Evolutionary conservation across 108 stramenopile genomes (phyloP).

Genomic region (Nitzschia sp.): DNA sequence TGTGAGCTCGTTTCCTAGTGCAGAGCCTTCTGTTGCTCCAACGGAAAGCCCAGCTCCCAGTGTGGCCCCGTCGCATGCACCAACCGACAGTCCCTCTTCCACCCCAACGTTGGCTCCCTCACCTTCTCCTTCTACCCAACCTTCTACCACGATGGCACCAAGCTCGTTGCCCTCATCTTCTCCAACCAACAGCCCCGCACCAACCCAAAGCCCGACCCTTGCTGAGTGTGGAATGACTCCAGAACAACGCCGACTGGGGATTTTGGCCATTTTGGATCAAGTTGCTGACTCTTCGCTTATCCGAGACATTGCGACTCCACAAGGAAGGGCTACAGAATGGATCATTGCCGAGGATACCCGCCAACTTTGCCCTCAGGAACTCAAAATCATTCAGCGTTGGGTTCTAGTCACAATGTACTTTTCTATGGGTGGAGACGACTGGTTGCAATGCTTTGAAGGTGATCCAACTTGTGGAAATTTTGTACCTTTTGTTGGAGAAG

Average conservation of each 20-base stretch:
- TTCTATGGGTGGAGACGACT: conserved; percentile 58
- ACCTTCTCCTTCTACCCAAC: not conserved
- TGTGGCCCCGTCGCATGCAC: conserved; percentile 1
- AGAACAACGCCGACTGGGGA: conserved; percentile 26
- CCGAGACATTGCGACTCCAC: conserved; percentile 28
- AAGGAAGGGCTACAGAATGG: conserved; percentile 49
- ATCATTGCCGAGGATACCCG: conserved; percentile 33
- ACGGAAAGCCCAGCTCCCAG: conserved; percentile 1
- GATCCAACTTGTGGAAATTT: conserved; percentile 35
- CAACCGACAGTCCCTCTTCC: not conserved
- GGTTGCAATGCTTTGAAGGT: conserved; percentile 44
- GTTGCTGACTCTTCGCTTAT: conserved; percentile 26
- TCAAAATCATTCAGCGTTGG: conserved; percentile 64
- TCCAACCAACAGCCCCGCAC: conserved; percentile 15
- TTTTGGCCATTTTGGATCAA: conserved; percentile 23
- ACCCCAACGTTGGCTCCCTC: not conserved
- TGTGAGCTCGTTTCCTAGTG: conserved; percentile 13
- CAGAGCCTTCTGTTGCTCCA: conserved; percentile 3
- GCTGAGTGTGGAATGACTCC: conserved; percentile 24
- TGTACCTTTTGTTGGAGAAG: conserved; percentile 29
- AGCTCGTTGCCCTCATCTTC: conserved; percentile 8
- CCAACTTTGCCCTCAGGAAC: conserved; percentile 37
- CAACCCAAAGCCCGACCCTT: conserved; percentile 12
- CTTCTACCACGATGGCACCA: conserved; percentile 12
- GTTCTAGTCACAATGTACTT: conserved; percentile 74